These are phyloP conservation scores for Cordyceps pruinosa DNA, from an alignment of 2,329 filamentous ascomycete species.

Conservation along the genomic window DNA sequence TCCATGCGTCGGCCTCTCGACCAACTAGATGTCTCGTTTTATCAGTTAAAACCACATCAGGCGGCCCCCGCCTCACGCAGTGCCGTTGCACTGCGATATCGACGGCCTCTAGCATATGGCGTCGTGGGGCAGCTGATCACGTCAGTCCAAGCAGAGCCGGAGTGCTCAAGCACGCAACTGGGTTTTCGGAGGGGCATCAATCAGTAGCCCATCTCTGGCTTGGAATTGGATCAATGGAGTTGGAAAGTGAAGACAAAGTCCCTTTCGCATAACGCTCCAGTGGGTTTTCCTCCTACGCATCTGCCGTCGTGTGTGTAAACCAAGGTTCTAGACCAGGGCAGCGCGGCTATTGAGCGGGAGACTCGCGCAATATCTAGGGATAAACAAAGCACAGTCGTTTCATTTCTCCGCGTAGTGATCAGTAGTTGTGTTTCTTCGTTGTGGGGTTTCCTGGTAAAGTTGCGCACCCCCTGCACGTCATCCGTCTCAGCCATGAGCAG, in stretches of 20 bases:
- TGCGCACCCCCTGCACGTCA: neutral
- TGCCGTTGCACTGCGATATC: neutral
- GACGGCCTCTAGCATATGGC: slow-evolving; percentile 1
- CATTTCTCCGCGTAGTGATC: neutral
- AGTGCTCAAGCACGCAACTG: slow-evolving; percentile 3
- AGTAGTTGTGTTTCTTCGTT: neutral
- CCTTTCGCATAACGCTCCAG: neutral
- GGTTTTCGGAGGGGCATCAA: neutral
- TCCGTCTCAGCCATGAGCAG: neutral
- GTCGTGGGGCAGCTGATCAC: slow-evolving; percentile 12
- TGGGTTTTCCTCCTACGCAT: neutral
- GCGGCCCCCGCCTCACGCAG: neutral
- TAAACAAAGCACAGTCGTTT: too few species aligned
- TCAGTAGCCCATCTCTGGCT: neutral
- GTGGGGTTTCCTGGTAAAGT: neutral
- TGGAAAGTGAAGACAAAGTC: too few species aligned
- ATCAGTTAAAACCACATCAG: too few species aligned
- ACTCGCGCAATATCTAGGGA: neutral
- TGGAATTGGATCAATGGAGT: neutral
- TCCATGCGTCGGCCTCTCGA: neutral
- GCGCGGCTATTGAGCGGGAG: neutral
- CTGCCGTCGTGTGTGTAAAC: too few species aligned
- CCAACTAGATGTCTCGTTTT: neutral
- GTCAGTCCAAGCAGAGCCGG: neutral
- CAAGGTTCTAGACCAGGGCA: neutral